Evolutionary conservation across 2,329 filamentous ascomycete species (phyloP).

Genomic region (Helotiales sp.): DNA sequence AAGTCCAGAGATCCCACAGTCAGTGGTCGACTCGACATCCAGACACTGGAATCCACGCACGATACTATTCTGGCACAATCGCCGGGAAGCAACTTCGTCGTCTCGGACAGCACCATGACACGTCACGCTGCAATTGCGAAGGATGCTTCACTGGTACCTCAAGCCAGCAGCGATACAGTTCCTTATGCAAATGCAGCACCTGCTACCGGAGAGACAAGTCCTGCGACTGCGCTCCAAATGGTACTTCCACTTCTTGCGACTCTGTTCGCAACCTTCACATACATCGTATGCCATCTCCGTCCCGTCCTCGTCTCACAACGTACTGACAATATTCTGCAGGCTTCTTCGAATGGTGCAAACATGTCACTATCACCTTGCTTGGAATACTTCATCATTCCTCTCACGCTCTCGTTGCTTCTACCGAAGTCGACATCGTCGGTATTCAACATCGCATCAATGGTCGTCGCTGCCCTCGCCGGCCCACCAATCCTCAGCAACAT

Average conservation of each 20-base stretch:
- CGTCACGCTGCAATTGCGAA: not conserved
- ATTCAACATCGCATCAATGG: not conserved
- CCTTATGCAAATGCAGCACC: not conserved
- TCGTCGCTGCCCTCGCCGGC: not conserved
- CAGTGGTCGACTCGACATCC: no score
- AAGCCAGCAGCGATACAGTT: not conserved
- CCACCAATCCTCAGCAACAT: not conserved
- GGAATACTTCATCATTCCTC: not conserved
- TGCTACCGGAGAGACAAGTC: not conserved
- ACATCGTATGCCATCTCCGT: not conserved
- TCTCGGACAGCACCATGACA: no score
- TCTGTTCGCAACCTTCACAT: not conserved
- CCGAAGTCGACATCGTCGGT: not conserved
- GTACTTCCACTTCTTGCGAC: not conserved
- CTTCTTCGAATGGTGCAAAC: not conserved
- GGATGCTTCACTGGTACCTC: not conserved
- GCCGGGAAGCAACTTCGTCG: not conserved
- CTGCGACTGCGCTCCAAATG: not conserved
- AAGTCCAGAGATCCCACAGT: not conserved
- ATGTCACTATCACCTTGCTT: not conserved
- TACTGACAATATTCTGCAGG: not conserved
- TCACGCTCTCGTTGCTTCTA: not conserved
- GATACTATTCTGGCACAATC: no score
- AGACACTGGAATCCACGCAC: no score
- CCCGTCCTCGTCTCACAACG: no score